These are phyloP conservation scores for Solanum hybrid DNA, from an alignment of 305 asterid species.

Conservation along the genomic window DNA sequence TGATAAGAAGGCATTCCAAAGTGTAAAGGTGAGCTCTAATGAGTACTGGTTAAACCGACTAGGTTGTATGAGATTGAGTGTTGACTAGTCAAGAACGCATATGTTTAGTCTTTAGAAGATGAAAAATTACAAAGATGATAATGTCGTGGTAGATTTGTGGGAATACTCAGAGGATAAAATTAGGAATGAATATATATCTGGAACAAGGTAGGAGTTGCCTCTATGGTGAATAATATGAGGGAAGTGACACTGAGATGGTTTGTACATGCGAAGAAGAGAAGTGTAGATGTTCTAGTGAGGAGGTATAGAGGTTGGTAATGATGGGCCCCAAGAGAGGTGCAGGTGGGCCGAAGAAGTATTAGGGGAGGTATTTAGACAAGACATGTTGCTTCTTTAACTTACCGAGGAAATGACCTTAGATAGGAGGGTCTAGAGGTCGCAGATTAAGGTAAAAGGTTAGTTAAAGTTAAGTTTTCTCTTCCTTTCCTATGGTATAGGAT, in stretches of 20 bases:
- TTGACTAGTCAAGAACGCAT: not conserved
- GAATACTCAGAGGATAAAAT: not conserved
- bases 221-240: not conserved
- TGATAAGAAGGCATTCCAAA: not conserved
- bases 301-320: not conserved
- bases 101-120: not conserved
- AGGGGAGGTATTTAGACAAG: not conserved
- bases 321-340: not conserved
- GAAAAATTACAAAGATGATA: not conserved
- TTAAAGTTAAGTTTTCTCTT: not conserved
- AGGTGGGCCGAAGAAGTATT: not conserved
- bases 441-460: not conserved
- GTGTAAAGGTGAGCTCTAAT: not conserved
- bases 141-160: not conserved
- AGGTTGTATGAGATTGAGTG: not conserved
- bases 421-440: not conserved
- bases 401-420: not conserved
- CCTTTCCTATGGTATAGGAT: not conserved
- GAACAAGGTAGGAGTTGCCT: not conserved
- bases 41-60: too few species aligned
- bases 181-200: not conserved
- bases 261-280: not conserved
- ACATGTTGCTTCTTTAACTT: not conserved
- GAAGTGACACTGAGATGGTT: not conserved
- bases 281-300: not conserved